A percentile compares a stretch with the other conserved stretches of the same genome.
Conservation (phyloP, 768 basidiomycete genomes). For the Leccinum olivaceopallidum region DNA sequence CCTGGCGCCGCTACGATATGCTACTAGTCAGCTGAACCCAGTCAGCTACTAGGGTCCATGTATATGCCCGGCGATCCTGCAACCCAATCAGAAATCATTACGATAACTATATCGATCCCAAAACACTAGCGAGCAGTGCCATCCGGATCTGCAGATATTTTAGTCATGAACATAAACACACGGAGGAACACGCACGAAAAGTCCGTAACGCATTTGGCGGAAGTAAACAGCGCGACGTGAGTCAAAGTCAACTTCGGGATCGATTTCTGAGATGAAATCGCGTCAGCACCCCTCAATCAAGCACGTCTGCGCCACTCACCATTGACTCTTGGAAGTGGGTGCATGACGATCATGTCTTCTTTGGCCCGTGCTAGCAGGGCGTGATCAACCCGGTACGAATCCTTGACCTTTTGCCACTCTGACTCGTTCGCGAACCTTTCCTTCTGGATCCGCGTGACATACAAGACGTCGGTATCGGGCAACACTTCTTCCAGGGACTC, state of each 20-base stretch:
- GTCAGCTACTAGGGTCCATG: background rate
- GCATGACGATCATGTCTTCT: slow-evolving; percentile 98
- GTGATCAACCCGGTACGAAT: slow-evolving; percentile 91
- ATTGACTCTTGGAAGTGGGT: slow-evolving; percentile 93
- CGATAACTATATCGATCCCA: slow-evolving; percentile 33
- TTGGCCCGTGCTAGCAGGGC: slow-evolving; percentile 91
- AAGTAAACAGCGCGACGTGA: slow-evolving; percentile 93
- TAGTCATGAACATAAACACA: background rate
- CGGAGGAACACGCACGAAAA: slow-evolving; percentile 69
- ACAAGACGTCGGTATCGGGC: slow-evolving; percentile 91
- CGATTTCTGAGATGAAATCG: slow-evolving; percentile 73
- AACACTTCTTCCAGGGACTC: slow-evolving; percentile 92
- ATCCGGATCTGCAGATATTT: slow-evolving; percentile 58
- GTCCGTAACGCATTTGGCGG: slow-evolving; percentile 97
- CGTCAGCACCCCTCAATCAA: slow-evolving; percentile 1
- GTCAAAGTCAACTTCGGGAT: slow-evolving; percentile 97
- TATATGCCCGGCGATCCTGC: background rate
- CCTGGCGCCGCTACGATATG: too few relatives aligned
- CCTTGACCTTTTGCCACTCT: slow-evolving; percentile 91
- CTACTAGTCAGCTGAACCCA: too few relatives aligned
- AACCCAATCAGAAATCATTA: background rate
- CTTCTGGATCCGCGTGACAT: slow-evolving; percentile 95
- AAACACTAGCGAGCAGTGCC: slow-evolving; percentile 74
- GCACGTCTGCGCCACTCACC: slow-evolving; percentile 45
- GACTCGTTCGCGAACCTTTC: slow-evolving; percentile 81